Evolutionary conservation across 2,329 filamentous ascomycete species (phyloP).

Genomic region (Hyphodiscus sp.): DNA sequence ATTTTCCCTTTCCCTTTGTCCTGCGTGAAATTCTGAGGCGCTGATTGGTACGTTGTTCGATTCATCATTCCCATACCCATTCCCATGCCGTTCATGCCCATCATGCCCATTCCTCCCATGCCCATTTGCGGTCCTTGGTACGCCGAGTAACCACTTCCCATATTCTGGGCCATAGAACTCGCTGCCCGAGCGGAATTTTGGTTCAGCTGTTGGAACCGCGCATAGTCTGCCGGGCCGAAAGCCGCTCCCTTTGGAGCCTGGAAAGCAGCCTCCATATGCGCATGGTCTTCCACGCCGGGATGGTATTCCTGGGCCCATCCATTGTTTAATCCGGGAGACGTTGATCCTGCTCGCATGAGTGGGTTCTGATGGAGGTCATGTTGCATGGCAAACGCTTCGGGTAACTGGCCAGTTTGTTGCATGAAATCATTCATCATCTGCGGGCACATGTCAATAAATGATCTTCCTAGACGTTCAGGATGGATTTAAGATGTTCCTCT

Average conservation of each 20-base stretch:
- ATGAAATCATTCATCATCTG: slow-evolving; percentile 93
- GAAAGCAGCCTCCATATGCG: slow-evolving; percentile 66
- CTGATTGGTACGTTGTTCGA: slow-evolving; percentile 35
- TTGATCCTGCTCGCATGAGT: slow-evolving; percentile 22
- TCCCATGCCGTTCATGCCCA: slow-evolving; percentile 54
- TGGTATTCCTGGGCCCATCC: slow-evolving; percentile 61
- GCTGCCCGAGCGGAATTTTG: slow-evolving; percentile 49
- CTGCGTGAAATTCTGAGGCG: slow-evolving; percentile 37
- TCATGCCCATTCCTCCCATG: slow-evolving; percentile 36
- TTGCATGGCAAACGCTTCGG: slow-evolving; percentile 32
- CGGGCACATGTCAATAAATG: slow-evolving; percentile 5
- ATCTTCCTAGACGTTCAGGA: background rate
- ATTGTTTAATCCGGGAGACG: slow-evolving; percentile 34
- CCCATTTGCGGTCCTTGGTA: slow-evolving; percentile 47
- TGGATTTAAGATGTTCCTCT: background rate
- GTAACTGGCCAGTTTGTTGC: slow-evolving; percentile 63
- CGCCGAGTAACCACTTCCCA: slow-evolving; percentile 36
- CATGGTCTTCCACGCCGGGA: slow-evolving; percentile 46
- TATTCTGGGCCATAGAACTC: slow-evolving; percentile 48
- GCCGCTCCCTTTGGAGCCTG: slow-evolving; percentile 49
- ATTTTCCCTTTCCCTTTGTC: slow-evolving; percentile 83
- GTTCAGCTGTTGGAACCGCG: slow-evolving; percentile 73
- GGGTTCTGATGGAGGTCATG: slow-evolving; percentile 26
- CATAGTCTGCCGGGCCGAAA: slow-evolving; percentile 81
- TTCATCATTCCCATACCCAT: slow-evolving; percentile 45